Percentiles rank a stretch among this genome's conserved stretches.
Conservation (phyloP, 192 early-diverging fungal genomes). For the Coemansia sp. region DNA sequence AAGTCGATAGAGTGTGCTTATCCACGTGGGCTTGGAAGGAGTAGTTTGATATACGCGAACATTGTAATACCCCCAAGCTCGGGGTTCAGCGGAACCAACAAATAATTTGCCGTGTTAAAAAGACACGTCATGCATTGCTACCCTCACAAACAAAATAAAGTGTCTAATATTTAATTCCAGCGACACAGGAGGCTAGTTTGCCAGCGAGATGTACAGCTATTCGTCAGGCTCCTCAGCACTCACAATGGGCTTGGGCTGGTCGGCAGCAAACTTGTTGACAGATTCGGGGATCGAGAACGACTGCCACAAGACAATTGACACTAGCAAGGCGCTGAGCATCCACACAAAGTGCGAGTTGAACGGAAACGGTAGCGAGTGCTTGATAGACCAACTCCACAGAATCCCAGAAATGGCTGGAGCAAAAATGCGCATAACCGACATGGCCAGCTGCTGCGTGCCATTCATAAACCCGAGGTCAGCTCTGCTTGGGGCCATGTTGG, state of each 20-base stretch:
- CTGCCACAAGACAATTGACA: background rate
- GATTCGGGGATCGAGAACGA: constrained; percentile 21
- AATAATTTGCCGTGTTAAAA: no score
- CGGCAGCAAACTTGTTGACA: constrained; percentile 33
- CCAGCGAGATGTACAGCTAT: background rate
- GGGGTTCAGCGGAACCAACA: no score
- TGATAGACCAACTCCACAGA: constrained; percentile 40
- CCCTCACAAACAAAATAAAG: background rate
- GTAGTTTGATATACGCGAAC: no score
- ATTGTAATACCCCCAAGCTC: no score
- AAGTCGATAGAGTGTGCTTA: no score
- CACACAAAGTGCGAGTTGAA: constrained; percentile 41
- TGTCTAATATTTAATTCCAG: no score
- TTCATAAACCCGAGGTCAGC: constrained; percentile 40
- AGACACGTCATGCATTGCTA: background rate
- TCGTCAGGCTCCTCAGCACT: background rate
- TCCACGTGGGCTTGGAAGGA: no score
- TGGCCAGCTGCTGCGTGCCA: constrained; percentile 30
- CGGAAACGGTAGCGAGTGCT: constrained; percentile 37
- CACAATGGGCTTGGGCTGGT: background rate
- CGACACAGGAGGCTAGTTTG: background rate
- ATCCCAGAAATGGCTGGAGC: constrained; percentile 26
- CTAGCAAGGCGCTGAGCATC: constrained; percentile 15
- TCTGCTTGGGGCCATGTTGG: constrained; percentile 34
- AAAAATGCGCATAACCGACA: constrained; percentile 14